Conservation (phyloP, 2,329 filamentous ascomycete species). For the Neofusicoccum sp. region DNA sequence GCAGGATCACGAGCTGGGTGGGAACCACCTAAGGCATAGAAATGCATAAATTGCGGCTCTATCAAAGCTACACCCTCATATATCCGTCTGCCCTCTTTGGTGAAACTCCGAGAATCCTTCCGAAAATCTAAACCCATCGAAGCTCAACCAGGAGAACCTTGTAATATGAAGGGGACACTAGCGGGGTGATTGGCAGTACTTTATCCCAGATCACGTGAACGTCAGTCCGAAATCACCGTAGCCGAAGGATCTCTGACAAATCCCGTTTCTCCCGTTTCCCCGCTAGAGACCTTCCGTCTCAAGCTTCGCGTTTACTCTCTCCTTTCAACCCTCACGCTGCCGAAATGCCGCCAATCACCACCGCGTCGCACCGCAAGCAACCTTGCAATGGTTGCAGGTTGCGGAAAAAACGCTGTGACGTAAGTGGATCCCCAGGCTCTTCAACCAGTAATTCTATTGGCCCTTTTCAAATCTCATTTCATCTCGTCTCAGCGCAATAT, state of each 20-base stretch:
- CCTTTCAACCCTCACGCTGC: neutral
- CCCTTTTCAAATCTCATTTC: neutral
- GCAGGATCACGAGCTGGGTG: neutral
- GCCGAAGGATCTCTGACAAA: slow-evolving; percentile 18
- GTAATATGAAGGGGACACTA: neutral
- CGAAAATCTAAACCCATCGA: neutral
- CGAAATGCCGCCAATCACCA: slow-evolving; percentile 28
- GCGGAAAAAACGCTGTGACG: slow-evolving; percentile 39
- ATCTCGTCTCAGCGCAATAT: neutral
- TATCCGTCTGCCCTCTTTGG: neutral
- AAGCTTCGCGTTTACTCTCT: neutral
- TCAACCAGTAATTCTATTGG: neutral
- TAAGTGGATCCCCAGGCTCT: slow-evolving; percentile 16
- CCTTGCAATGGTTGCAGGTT: slow-evolving; percentile 36
- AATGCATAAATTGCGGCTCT: neutral
- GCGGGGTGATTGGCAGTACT: neutral
- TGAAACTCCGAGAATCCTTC: neutral
- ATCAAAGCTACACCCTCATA: neutral
- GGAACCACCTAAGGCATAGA: neutral
- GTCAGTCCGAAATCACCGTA: neutral
- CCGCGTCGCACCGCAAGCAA: slow-evolving; percentile 35
- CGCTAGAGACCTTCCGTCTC: neutral
- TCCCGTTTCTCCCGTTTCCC: slow-evolving; percentile 2
- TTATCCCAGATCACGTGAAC: neutral
- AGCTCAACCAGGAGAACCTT: neutral